phyloP scores from a whole-genome alignment of 202 grass and related monocot genomes.

The Cymbopogon flexuosus region DNA sequence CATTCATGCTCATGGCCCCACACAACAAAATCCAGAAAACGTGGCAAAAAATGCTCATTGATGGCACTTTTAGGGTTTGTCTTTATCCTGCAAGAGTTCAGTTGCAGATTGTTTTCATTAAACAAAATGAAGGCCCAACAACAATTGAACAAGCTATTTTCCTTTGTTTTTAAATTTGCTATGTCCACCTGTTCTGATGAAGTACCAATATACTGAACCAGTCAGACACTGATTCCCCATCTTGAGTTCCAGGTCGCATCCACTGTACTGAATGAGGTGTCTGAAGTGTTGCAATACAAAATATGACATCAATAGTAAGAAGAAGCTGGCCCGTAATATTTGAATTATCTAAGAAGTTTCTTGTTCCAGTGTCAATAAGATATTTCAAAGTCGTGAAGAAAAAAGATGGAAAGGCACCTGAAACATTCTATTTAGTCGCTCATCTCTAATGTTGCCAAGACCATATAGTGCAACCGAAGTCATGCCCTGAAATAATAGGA shows the following conservation, averaged over 20 bases:
- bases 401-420: slow-evolving; percentile 49
- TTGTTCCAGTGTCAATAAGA: neutral
- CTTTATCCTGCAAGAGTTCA: slow-evolving; percentile 66
- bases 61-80: slow-evolving; percentile 88
- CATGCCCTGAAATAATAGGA: slow-evolving; percentile 56
- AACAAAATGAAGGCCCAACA: neutral
- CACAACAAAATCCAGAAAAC: slow-evolving; percentile 80
- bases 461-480: slow-evolving; percentile 83
- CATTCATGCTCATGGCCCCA: slow-evolving; percentile 99
- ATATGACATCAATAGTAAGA: slow-evolving; percentile 20
- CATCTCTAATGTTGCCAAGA: slow-evolving; percentile 97
- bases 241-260: slow-evolving; percentile 86
- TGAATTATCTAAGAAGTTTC: neutral
- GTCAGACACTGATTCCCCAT: slow-evolving; percentile 59
- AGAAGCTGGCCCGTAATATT: neutral
- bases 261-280: slow-evolving; percentile 90
- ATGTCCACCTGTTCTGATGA: slow-evolving; percentile 82
- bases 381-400: neutral
- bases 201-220: slow-evolving; percentile 98
- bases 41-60: slow-evolving; percentile 95
- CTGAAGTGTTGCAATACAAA: slow-evolving; percentile 41
- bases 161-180: neutral
- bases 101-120: slow-evolving; percentile 22
- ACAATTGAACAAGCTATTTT: slow-evolving; percentile 4
- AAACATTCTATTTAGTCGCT: slow-evolving; percentile 96